Evolutionary conservation across 2,329 filamentous ascomycete genomes (phyloP).

Genomic region (Fulvia fulva): DNA sequence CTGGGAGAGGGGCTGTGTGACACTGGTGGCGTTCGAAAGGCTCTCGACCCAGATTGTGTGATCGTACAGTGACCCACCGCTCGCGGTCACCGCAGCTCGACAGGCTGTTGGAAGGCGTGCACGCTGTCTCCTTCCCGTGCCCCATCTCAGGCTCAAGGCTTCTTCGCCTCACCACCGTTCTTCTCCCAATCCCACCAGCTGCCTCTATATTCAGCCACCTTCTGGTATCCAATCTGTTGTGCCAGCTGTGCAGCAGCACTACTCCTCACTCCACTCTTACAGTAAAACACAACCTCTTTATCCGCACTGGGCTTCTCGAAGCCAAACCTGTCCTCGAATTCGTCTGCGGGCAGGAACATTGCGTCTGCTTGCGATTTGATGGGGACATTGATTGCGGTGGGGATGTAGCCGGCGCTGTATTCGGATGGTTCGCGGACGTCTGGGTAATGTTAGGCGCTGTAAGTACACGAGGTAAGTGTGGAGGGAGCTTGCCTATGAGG

Average conservation of each 20-base stretch:
- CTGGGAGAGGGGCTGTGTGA: no score
- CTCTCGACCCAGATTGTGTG: no score
- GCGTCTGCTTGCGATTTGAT: slow-evolving; percentile 72
- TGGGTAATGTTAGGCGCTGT: slow-evolving; percentile 9
- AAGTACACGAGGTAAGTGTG: not conserved
- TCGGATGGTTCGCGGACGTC: slow-evolving; percentile 73
- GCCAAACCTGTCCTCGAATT: slow-evolving; percentile 80
- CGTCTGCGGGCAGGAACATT: slow-evolving; percentile 68
- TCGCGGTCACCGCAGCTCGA: no score
- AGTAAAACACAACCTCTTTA: slow-evolving; percentile 73
- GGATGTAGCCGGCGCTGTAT: slow-evolving; percentile 66
- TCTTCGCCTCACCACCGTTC: slow-evolving; percentile 56
- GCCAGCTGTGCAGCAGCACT: slow-evolving; percentile 73
- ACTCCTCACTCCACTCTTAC: slow-evolving; percentile 84
- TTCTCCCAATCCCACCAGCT: slow-evolving; percentile 80
- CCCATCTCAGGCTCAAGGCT: not conserved
- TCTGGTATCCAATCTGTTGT: slow-evolving; percentile 67
- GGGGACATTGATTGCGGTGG: slow-evolving; percentile 77
- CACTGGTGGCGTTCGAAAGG: no score
- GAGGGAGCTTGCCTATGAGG: slow-evolving; percentile 27
- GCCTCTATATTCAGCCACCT: slow-evolving; percentile 68
- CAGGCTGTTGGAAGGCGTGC: no score
- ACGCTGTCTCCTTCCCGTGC: no score
- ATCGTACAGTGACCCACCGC: no score
- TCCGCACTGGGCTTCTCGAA: slow-evolving; percentile 63